Conservation (phyloP, 2,329 filamentous ascomycete species). For the Calonectria hongkongensis region DNA sequence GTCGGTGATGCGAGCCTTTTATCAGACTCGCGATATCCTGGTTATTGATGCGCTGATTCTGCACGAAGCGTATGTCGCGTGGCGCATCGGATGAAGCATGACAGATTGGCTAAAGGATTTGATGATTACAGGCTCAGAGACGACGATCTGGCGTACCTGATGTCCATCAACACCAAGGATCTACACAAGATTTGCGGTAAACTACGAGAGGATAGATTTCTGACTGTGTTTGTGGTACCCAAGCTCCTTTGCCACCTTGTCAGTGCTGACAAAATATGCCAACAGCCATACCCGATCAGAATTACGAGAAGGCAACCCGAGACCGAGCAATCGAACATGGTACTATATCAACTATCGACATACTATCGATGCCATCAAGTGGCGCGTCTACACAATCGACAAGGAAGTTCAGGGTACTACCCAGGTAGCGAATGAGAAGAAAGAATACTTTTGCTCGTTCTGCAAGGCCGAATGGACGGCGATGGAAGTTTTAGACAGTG, state of each 20-base stretch:
- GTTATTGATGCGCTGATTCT: constrained; percentile 91
- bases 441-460: constrained; percentile 89
- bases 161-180: constrained; percentile 93
- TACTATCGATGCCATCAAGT: constrained; percentile 97
- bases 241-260: neutral
- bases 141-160: constrained; percentile 89
- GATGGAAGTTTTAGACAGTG: constrained; percentile 89
- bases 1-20: constrained; percentile 90
- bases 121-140: constrained; percentile 81
- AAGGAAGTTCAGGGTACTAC: constrained; percentile 91
- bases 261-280: constrained; percentile 65
- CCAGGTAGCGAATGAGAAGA: constrained; percentile 87
- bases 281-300: constrained; percentile 80
- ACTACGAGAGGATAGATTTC: constrained; percentile 89
- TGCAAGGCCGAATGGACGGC: constrained; percentile 92
- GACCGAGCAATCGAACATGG: constrained; percentile 91
- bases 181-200: constrained; percentile 91
- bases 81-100: constrained; percentile 27
- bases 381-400: constrained; percentile 90
- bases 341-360: constrained; percentile 98
- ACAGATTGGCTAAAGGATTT: constrained; percentile 80
- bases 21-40: constrained; percentile 88
- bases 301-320: constrained; percentile 85
- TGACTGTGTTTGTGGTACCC: constrained; percentile 79
- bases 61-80: constrained; percentile 80